Evolutionary conservation across 2,329 filamentous ascomycete species (phyloP).

Genomic region (Xylaria polymorpha): DNA sequence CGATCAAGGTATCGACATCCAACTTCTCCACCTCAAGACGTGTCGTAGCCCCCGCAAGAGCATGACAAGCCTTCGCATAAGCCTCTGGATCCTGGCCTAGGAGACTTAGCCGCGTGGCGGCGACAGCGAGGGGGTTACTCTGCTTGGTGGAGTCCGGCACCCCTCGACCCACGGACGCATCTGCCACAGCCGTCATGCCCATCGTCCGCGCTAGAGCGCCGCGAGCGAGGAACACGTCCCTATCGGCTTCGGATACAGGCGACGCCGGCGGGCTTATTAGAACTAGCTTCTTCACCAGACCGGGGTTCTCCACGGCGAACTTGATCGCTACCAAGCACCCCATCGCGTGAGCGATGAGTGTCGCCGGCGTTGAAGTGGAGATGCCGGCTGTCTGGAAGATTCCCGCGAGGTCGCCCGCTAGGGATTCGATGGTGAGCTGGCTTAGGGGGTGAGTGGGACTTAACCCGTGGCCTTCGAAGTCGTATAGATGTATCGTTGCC

Average conservation of each 20-base stretch:
- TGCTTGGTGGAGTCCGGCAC: slow-evolving; percentile 1
- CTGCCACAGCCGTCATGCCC: slow-evolving; percentile 23
- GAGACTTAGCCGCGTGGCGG: slow-evolving; percentile 24
- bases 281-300: slow-evolving; percentile 19
- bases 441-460: slow-evolving; percentile 34
- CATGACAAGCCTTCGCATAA: slow-evolving; percentile 32
- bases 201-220: slow-evolving; percentile 8
- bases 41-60: slow-evolving; percentile 5
- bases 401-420: slow-evolving; percentile 23
- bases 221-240: not conserved
- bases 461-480: slow-evolving; percentile 35
- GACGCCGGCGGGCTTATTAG: slow-evolving; percentile 17
- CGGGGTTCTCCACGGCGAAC: slow-evolving; percentile 19
- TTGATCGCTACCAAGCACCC: slow-evolving; percentile 30
- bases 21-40: slow-evolving; percentile 18
- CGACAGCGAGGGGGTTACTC: slow-evolving; percentile 20
- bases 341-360: slow-evolving; percentile 31
- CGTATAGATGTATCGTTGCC: slow-evolving; percentile 28
- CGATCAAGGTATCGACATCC: slow-evolving; percentile 20
- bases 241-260: slow-evolving; percentile 1
- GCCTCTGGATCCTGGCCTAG: slow-evolving; percentile 34
- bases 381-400: slow-evolving; percentile 20
- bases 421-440: slow-evolving; percentile 27
- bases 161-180: not conserved
- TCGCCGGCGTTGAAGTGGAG: slow-evolving; percentile 19